phyloP scores from a whole-genome alignment of 2,329 filamentous ascomycete genomes.

The Penicillium sp. region DNA sequence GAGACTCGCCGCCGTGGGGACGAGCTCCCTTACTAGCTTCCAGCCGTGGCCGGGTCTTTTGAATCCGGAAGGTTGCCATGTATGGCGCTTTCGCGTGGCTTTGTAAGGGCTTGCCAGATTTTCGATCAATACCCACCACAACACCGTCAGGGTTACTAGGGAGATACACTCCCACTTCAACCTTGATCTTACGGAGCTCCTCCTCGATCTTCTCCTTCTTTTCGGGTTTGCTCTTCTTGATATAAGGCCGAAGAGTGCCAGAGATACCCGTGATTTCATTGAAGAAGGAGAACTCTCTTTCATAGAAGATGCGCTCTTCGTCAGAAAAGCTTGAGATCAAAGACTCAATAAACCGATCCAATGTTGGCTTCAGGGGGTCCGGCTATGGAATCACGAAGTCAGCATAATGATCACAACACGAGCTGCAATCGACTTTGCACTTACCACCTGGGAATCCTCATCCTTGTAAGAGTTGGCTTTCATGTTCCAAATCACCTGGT shows the following conservation, averaged over 20 bases:
- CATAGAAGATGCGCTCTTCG: slow-evolving; percentile 81
- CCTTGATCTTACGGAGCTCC: slow-evolving; percentile 93
- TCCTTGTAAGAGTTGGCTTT: slow-evolving; percentile 99
- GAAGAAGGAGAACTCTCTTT: slow-evolving; percentile 97
- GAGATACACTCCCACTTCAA: slow-evolving; percentile 95
- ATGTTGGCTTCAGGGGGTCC: slow-evolving; percentile 86
- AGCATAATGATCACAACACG: not conserved
- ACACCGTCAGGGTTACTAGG: slow-evolving; percentile 96
- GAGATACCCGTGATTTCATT: slow-evolving; percentile 94
- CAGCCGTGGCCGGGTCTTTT: slow-evolving; percentile 63
- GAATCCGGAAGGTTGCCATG: slow-evolving; percentile 98
- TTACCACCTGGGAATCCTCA: slow-evolving; percentile 80
- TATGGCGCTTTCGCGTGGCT: slow-evolving; percentile 98
- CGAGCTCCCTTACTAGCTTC: slow-evolving; percentile 32
- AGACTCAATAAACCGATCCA: slow-evolving; percentile 85
- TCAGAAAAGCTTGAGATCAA: slow-evolving; percentile 80
- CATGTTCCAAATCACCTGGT: slow-evolving; percentile 99
- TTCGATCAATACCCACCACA: slow-evolving; percentile 96
- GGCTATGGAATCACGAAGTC: slow-evolving; percentile 53
- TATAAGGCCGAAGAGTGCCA: slow-evolving; percentile 89
- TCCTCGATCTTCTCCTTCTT: slow-evolving; percentile 99
- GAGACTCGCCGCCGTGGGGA: slow-evolving; percentile 27
- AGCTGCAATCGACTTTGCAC: slow-evolving; percentile 24
- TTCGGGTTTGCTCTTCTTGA: slow-evolving; percentile 88
- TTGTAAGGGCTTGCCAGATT: slow-evolving; percentile 95